Evolutionary conservation across 495 filamentous ascomycete species (phyloP), one percentile per base, ranked within the genome.

Genomic region (Immersiella caudata): DNA sequence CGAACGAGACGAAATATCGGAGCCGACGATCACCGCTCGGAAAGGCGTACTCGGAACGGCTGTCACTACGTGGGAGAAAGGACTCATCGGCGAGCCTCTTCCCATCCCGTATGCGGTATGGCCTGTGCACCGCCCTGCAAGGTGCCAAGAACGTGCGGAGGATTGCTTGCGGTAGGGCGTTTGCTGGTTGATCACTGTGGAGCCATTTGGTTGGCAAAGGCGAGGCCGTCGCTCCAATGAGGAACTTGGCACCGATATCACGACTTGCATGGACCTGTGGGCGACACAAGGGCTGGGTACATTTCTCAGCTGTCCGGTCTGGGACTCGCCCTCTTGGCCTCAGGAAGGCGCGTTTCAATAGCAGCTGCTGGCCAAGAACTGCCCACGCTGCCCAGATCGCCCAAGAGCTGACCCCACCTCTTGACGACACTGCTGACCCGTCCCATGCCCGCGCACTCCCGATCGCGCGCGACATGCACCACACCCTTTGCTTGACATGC

Each of bases 401-500:
- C 16, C 60, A 33, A 33, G 26, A 21, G 20, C 40, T 9, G 2
- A 21, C 60, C 60, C 60, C 60, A 50, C 60, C 29, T 62, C 26
- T 22, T 24, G 60, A 49, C 60, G 35, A 62, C 33, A 33, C 20
- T 62, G 60, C 20, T 62, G 60, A 62, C 60, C 33, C 60, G 35
- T 62, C 36, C 60, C 56, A 59, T n/a, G 16, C 7, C 56, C 56
- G n/a, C n/a, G n/a, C n/a, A n/a, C 27, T 50, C 29, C 29, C 21
- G 11, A 57, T 57, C 54, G 26, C 26, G 26, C 26, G 54, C 54
- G 6, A 57, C 54, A 7, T 57, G 54, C 54, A 57, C 54, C 54
- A 57, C 54, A 62, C 60, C 60, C 60, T 62, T 62, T 25, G 35
- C 35, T 62, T 33, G 33, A 46, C 60, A 62, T 62, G 60, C 60